Base-by-base conservation (phyloP, 371 early-diverging fungal species). In the Aphelidium insulamus region DNA sequence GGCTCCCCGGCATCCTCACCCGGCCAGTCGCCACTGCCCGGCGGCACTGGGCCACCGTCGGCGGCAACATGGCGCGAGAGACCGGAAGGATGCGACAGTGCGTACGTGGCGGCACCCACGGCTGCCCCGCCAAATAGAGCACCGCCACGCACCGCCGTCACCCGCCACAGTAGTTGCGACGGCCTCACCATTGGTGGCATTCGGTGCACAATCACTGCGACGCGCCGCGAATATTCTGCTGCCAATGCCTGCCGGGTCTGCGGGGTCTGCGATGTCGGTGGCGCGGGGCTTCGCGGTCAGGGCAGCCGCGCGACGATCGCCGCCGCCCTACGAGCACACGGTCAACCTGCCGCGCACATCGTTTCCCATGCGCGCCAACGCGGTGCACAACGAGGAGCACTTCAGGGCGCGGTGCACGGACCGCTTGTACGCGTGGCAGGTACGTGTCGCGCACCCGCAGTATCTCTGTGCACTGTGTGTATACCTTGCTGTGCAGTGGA, bases 341-440 rank as follows among this genome's bases (percentile, higher is more conserved):
- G 42, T 81, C 10, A 49, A 63, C 15, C 55, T 81, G 22, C 80
- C 79, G 9, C 63, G 69, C 30, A 80, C 80, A 2, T 45, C 41
- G 0, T 81, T 78, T 33, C 72, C 77, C 11, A 48, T 78, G 21
- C 61, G 75, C 11, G 69, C 78, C 5, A 62, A 77, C 36, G 69
- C 72, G 15, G 62, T 51, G 4, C 51, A 57, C 15, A 46, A 72
- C 8, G 75, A 78, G 25, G 54, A 57, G 24, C 46, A 53, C 15
- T 68, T 66, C 44, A 57, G 65, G 16, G 54, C 66, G 36, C 57
- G 75, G 16, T 70, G 69, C 37, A 69, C 74, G 3, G 62, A 60
- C 11, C 59, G 62, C n/a, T 45, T 79, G 12, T 81, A 77, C 43
- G 41, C 49, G 16, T 77, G 79, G 77, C 80, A 78, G 63, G 73